A percentile compares a stretch with the other conserved stretches of the same genome.
phyloP scores from a whole-genome alignment of 805 yeast genomes.

The Clavispora vitiphila region DNA sequence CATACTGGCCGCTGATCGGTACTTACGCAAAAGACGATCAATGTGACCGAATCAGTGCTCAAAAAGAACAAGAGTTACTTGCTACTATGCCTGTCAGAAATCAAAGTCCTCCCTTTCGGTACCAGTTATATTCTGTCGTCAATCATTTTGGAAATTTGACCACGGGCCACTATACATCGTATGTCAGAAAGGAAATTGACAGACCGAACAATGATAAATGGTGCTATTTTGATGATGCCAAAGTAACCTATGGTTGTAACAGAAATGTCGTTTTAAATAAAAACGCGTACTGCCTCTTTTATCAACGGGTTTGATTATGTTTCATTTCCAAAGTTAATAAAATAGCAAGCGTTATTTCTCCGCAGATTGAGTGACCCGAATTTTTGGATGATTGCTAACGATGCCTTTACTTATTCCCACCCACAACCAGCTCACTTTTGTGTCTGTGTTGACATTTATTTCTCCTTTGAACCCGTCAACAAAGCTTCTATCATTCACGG shows the following conservation, averaged over 20 bases:
- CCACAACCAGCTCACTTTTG: constrained; percentile 63
- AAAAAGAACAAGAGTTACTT: constrained; percentile 40
- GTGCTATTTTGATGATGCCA: constrained; percentile 81
- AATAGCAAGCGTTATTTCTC: background rate
- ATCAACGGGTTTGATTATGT: constrained; percentile 36
- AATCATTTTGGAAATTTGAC: constrained; percentile 78
- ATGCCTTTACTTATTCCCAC: constrained; percentile 56
- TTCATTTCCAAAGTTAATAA: background rate
- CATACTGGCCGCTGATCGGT: constrained; percentile 63
- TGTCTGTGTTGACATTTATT: constrained; percentile 42
- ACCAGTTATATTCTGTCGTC: constrained; percentile 74
- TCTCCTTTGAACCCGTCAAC: constrained; percentile 75
- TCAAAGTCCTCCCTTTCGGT: constrained; percentile 75
- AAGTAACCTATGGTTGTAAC: constrained; percentile 50
- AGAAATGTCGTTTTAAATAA: constrained; percentile 54
- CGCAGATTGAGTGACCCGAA: constrained; percentile 26
- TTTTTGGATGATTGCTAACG: constrained; percentile 51
- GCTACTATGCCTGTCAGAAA: constrained; percentile 58
- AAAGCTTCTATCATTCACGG: constrained; percentile 76
- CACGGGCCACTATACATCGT: constrained; percentile 88
- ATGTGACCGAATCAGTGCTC: constrained; percentile 25
- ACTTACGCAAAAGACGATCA: constrained; percentile 12
- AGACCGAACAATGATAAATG: constrained; percentile 51
- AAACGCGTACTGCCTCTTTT: constrained; percentile 82
- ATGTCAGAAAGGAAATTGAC: constrained; percentile 52